Base-by-base conservation (phyloP, 164 flowering plant species). In the Berberis vulgaris region DNA sequence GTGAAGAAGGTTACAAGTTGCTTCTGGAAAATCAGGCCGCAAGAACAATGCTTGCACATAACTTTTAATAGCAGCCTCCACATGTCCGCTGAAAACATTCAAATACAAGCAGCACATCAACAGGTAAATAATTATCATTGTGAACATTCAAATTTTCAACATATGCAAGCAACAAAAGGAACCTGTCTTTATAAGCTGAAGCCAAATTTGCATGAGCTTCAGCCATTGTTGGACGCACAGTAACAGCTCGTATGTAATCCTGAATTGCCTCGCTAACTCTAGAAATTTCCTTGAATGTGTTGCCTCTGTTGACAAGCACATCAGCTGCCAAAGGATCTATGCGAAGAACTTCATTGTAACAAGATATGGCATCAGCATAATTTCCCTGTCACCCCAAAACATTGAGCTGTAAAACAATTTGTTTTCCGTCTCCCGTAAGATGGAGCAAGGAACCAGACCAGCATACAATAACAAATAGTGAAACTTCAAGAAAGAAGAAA, bases 171-270 rank as follows among this genome's bases (percentile, higher is more conserved):
- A 55, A 43, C 43, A 12, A 4, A 41, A 43, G 2, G 12, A 63
- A 89, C 99, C 99, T 91, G 77, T 95, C 99, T 66, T 95, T 95
- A 59, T 89, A 95, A 67, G 99, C 97, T 61, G 99, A 95, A 69
- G 97, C 99, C 70, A 95, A 70, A 77, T 95, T 95, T 57, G 97
- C 99, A 82, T 95, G 99, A 44, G 97, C 99, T 73, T 95, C 99
- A 44, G 99, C 96, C 97, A 95, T 89, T 44, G 78, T 74, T 12
- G 99, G 99, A 13, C 96, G 78, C 44, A 89, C 80, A 53, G 66
- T 72, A 49, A 95, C 88, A 58, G 97, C 99, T 43, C 80, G 82
- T 39, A 80, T 49, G 61, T 95, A 95, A 64, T 95, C 99, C 61
- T 91, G 97, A 64, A 95, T 88, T 54, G 99, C 99, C 68, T 95